Conservation (phyloP, 2,329 filamentous ascomycete species). For the Emergomyces orientalis region DNA sequence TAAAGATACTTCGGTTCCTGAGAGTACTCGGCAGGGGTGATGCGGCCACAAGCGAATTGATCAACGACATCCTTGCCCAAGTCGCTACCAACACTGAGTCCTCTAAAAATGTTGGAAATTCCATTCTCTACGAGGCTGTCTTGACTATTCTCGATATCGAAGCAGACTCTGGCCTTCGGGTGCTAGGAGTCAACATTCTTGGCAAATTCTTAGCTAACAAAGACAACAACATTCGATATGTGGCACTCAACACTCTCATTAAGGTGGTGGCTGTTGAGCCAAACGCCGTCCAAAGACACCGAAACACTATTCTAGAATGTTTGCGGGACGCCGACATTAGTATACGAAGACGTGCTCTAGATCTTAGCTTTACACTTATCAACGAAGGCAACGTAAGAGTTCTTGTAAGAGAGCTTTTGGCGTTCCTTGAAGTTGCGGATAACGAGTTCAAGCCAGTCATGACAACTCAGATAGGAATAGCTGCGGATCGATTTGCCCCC, state of each 20-base stretch:
- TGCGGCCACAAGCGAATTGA: conserved; percentile 80
- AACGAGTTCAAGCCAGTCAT: conserved; percentile 98
- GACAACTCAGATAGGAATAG: conserved; percentile 96
- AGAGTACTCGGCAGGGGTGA: conserved; percentile 82
- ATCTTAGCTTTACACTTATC: conserved; percentile 95
- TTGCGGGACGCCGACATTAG: conserved; percentile 95
- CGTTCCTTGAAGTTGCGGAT: conserved; percentile 93
- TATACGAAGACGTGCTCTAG: conserved; percentile 87
- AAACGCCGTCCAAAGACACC: conserved; percentile 91
- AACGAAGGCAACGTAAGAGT: conserved; percentile 95
- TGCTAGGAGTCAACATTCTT: conserved; percentile 94
- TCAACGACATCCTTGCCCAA: conserved; percentile 96
- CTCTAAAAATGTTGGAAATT: conserved; percentile 96
- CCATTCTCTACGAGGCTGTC: conserved; percentile 94
- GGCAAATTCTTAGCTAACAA: conserved; percentile 98
- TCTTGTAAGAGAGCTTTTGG: conserved; percentile 81
- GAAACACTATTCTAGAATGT: conserved; percentile 96
- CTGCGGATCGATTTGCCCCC: conserved; percentile 88
- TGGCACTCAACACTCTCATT: conserved; percentile 91
- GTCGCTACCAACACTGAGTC: conserved; percentile 97
- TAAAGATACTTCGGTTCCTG: conserved; percentile 83
- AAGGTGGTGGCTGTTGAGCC: conserved; percentile 97
- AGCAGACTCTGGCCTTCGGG: conserved; percentile 86
- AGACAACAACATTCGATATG: conserved; percentile 98
- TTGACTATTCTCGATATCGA: conserved; percentile 97